These are phyloP conservation scores for Agaricus blazei DNA, from an alignment of 768 basidiomycete genomes.

Conservation along the genomic window DNA sequence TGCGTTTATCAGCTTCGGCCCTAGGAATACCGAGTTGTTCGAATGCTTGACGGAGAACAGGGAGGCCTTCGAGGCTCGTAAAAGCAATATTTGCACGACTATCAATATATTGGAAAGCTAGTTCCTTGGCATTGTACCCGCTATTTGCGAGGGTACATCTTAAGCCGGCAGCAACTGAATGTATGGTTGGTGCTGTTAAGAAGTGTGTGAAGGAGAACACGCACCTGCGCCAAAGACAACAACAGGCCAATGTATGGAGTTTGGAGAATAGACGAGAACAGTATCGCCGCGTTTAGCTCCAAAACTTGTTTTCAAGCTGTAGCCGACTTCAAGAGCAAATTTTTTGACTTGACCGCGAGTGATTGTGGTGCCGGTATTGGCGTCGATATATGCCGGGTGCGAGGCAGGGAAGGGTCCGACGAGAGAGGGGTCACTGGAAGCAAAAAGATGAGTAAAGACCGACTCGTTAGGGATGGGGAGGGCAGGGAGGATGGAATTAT, in stretches of 20 bases:
- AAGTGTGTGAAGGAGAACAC: constrained; percentile 4
- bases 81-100: constrained; percentile 61
- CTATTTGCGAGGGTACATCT: constrained; percentile 71
- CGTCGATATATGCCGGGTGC: constrained; percentile 62
- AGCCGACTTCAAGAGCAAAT: constrained; percentile 50
- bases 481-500: constrained; percentile 37
- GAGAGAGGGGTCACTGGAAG: constrained; percentile 17
- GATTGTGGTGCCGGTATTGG: constrained; percentile 48
- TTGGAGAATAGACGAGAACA: constrained; percentile 63
- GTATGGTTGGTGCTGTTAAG: background rate
- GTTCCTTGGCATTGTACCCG: constrained; percentile 61
- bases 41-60: constrained; percentile 54
- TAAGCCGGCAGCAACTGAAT: constrained; percentile 57
- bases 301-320: constrained; percentile 43
- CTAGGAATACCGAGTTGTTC: constrained; percentile 39
- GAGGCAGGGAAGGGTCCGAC: constrained; percentile 28
- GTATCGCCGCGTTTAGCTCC: constrained; percentile 45
- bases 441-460: constrained; percentile 46
- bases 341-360: constrained; percentile 50
- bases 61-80: constrained; percentile 55
- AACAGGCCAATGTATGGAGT: constrained; percentile 51
- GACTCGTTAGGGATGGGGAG: constrained; percentile 35
- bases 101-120: constrained; percentile 67
- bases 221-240: constrained; percentile 41
- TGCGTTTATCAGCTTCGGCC: constrained; percentile 43